A percentile compares a stretch with the other conserved stretches of the same genome.
Conservation (phyloP, 495 filamentous ascomycete species). For the Aspergillus asperescens region DNA sequence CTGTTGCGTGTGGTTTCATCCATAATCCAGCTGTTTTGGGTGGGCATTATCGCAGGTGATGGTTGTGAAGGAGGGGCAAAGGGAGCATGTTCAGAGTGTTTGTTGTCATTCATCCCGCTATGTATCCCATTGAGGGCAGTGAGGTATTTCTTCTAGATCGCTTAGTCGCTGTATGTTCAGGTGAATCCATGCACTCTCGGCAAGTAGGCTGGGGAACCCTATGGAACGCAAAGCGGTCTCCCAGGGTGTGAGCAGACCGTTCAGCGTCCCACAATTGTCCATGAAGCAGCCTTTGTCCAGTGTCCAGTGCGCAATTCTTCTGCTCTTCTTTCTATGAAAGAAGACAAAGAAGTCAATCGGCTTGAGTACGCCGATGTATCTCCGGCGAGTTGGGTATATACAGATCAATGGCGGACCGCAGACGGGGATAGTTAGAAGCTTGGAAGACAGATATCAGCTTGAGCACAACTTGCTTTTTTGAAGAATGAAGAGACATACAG, state of each 20-base stretch:
- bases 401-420: background rate
- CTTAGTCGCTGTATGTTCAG: conserved; percentile 12
- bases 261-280: conserved; percentile 48
- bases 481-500: background rate
- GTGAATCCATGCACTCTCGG: conserved; percentile 6
- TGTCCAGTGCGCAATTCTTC: background rate
- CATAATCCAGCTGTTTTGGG: conserved; percentile 34
- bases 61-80: conserved; percentile 28
- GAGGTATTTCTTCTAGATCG: conserved; percentile 11
- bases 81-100: conserved; percentile 42
- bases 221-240: conserved; percentile 52
- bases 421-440: background rate
- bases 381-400: background rate
- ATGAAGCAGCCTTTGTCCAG: conserved; percentile 26
- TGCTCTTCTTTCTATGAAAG: conserved; percentile 5
- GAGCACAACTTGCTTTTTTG: background rate
- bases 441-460: background rate
- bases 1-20: conserved; percentile 37
- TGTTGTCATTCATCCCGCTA: conserved; percentile 41
- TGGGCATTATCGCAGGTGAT: conserved; percentile 32
- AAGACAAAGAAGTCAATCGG: background rate
- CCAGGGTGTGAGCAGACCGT: conserved; percentile 47
- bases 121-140: conserved; percentile 31
- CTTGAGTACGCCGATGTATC: background rate
- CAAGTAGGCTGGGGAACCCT: conserved; percentile 43